A percentile compares a stretch with the other conserved stretches of the same genome.
Conservation (phyloP, 2,329 filamentous ascomycete species). For the Drechslera avenae region DNA sequence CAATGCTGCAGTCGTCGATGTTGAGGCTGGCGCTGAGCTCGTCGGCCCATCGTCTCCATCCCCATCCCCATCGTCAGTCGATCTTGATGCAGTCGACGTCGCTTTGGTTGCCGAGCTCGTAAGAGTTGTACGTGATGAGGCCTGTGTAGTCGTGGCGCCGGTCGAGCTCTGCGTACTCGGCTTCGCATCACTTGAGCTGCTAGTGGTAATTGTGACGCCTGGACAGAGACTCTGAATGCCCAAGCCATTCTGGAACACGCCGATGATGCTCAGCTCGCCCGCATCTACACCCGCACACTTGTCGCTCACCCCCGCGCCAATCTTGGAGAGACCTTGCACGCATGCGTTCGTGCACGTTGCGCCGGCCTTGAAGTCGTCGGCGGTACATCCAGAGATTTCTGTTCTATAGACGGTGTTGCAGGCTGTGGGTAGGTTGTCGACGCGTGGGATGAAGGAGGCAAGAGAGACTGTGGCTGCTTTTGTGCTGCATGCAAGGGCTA, state of each 20-base stretch:
- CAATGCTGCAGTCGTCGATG: slow-evolving; percentile 17
- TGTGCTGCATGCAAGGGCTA: slow-evolving; percentile 28
- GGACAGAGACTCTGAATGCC: slow-evolving; percentile 50
- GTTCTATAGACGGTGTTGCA: slow-evolving; percentile 51
- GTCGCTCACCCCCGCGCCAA: slow-evolving; percentile 41
- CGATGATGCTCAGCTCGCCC: slow-evolving; percentile 49
- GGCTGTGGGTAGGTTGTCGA: slow-evolving; percentile 46
- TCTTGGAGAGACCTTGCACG: slow-evolving; percentile 47
- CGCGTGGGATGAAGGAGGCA: slow-evolving; percentile 52
- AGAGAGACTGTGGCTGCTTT: slow-evolving; percentile 48
- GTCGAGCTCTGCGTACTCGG: slow-evolving; percentile 10
- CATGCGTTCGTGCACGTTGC: slow-evolving; percentile 47
- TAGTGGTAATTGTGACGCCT: slow-evolving; percentile 34
- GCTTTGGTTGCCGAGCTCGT: slow-evolving; percentile 4
- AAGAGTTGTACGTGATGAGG: not conserved
- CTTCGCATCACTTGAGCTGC: slow-evolving; percentile 9
- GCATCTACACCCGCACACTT: slow-evolving; percentile 45
- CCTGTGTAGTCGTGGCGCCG: slow-evolving; percentile 17
- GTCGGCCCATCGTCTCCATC: slow-evolving; percentile 12
- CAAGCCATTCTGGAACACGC: slow-evolving; percentile 49
- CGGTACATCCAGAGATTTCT: slow-evolving; percentile 48
- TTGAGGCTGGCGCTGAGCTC: slow-evolving; percentile 5
- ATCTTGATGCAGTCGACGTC: slow-evolving; percentile 10
- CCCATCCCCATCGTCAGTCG: not conserved
- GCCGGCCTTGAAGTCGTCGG: slow-evolving; percentile 46